phyloP scores from a whole-genome alignment of 345 rosid species.

The Boechera retrofracta region DNA sequence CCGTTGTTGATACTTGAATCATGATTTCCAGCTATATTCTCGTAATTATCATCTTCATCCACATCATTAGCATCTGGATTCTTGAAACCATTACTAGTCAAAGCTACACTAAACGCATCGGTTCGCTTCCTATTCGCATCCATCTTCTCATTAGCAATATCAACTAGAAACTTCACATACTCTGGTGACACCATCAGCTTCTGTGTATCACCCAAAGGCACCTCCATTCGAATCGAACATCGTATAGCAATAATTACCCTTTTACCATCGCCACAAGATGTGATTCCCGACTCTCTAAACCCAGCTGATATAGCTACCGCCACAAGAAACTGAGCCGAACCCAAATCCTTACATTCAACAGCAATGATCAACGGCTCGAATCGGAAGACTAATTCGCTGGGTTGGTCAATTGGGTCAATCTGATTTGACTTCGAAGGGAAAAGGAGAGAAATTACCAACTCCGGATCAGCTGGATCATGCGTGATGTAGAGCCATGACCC shows the following conservation, averaged over 20 bases:
- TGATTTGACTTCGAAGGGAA: constrained; percentile 44
- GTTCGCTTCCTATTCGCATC: constrained; percentile 76
- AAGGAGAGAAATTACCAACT: constrained; percentile 57
- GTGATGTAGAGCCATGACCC: constrained; percentile 84
- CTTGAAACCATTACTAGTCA: constrained; percentile 49
- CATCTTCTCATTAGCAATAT: constrained; percentile 84
- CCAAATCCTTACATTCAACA: constrained; percentile 71
- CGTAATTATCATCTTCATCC: constrained; percentile 42
- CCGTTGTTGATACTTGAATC: constrained; percentile 38
- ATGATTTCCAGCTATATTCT: constrained; percentile 30
- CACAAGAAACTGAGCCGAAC: constrained; percentile 70
- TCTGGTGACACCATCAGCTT: constrained; percentile 62
- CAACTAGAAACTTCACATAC: constrained; percentile 75
- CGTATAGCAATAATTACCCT: constrained; percentile 84
- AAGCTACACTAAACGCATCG: constrained; percentile 59
- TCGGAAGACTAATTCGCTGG: constrained; percentile 66
- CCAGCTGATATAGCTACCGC: constrained; percentile 71
- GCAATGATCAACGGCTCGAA: constrained; percentile 92
- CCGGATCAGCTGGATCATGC: constrained; percentile 67
- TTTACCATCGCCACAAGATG: constrained; percentile 68
- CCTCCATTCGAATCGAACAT: constrained; percentile 87
- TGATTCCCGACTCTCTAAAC: constrained; percentile 86
- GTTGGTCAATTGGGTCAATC: constrained; percentile 1
- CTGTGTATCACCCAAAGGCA: constrained; percentile 67
- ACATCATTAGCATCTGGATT: constrained; percentile 20